Conservation (phyloP, 495 filamentous ascomycete species). For the Aspergillus sclerotioniger region DNA sequence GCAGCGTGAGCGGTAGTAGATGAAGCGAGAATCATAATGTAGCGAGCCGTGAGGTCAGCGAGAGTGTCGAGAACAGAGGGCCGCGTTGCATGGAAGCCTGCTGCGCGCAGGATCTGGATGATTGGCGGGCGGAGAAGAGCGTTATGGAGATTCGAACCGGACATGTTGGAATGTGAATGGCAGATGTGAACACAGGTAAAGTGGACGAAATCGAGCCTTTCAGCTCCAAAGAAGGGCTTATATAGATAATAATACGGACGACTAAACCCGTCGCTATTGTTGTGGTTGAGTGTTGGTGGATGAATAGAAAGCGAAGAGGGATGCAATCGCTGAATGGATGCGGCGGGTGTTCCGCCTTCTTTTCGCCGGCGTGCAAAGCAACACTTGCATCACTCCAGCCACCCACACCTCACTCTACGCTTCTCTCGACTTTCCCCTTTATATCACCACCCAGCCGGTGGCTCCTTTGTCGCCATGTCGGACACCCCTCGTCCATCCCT, state of each 20-base stretch:
- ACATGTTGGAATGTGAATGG: slow-evolving; percentile 28
- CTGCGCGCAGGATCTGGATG: slow-evolving; percentile 81
- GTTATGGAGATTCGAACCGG: slow-evolving; percentile 57
- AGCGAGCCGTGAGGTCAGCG: slow-evolving; percentile 70
- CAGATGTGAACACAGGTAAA: neutral
- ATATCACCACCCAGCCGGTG: neutral
- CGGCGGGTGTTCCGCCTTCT: neutral
- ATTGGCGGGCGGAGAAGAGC: slow-evolving; percentile 77
- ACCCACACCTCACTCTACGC: neutral
- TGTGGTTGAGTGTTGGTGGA: slow-evolving; percentile 1
- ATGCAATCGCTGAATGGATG: neutral
- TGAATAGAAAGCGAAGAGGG: slow-evolving; percentile 1
- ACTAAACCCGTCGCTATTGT: neutral
- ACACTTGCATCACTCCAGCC: neutral
- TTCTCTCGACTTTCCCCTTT: neutral
- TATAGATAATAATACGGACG: neutral
- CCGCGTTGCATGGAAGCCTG: slow-evolving; percentile 75
- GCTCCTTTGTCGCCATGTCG: slow-evolving; percentile 21
- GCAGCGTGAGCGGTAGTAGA: slow-evolving; percentile 60
- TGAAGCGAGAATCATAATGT: slow-evolving; percentile 66
- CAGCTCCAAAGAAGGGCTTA: neutral
- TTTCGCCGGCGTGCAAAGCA: no score
- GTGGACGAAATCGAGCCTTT: neutral
- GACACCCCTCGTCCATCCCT: slow-evolving; percentile 42
- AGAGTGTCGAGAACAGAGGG: slow-evolving; percentile 76